These are phyloP conservation scores for Adansonia madagascariensis DNA, from an alignment of 441 rosid species.

Conservation along the genomic window DNA sequence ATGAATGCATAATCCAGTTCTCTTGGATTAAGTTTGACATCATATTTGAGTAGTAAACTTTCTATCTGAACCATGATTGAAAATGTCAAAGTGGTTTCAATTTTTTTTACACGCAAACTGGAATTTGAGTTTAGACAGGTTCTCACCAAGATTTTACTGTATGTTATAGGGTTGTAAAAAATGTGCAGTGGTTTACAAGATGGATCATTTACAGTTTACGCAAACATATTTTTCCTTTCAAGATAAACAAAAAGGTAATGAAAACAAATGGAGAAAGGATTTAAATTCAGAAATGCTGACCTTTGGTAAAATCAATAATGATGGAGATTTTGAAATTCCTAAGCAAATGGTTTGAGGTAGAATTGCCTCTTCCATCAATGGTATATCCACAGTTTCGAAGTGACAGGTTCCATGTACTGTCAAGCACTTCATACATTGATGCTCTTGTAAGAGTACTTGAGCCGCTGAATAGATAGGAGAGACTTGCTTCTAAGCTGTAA, in stretches of 20 bases:
- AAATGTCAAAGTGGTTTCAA: too few species aligned
- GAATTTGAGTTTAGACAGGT: not conserved
- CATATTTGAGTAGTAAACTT: not conserved
- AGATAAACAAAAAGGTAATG: not conserved
- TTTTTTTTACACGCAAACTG: too few species aligned
- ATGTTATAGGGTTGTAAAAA: not conserved
- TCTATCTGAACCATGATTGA: too few species aligned
- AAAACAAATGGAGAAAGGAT: not conserved
- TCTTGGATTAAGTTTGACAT: constrained; percentile 1
- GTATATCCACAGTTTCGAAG: constrained; percentile 3
- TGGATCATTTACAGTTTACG: constrained; percentile 1
- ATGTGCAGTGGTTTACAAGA: not conserved
- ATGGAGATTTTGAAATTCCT: not conserved
- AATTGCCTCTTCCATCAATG: constrained; percentile 21
- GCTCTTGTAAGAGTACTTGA: constrained; percentile 1
- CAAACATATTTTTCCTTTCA: not conserved
- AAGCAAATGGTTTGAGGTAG: not conserved
- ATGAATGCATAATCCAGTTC: not conserved
- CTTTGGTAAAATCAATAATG: not conserved
- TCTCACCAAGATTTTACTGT: too few species aligned
- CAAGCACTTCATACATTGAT: not conserved
- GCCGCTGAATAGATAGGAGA: not conserved
- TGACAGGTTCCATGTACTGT: not conserved
- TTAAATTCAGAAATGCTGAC: not conserved
- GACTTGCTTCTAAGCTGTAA: not conserved